Conservation (phyloP, 768 basidiomycete species). For the Psilocybe tampanensis region DNA sequence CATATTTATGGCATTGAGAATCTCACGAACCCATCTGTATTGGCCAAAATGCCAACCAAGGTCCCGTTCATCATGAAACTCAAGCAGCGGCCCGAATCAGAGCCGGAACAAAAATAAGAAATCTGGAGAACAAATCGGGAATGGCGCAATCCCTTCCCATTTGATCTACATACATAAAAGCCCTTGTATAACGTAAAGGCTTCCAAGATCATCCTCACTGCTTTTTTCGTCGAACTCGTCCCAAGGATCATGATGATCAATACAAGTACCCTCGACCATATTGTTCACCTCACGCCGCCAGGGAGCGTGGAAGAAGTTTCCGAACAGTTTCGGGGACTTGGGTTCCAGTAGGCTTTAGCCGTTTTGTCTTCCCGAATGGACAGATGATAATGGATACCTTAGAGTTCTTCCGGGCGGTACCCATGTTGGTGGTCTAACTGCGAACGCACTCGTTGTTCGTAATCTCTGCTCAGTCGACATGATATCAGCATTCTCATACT, state of each 20-base stretch:
- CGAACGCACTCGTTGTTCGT: slow-evolving; percentile 65
- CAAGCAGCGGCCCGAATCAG: not conserved
- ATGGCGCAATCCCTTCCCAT: slow-evolving; percentile 5
- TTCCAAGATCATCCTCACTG: not conserved
- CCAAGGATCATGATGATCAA: slow-evolving; percentile 9
- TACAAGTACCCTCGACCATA: slow-evolving; percentile 58
- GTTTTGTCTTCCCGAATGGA: not conserved
- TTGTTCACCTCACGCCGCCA: slow-evolving; percentile 72
- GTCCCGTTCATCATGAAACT: not conserved
- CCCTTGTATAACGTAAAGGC: not conserved
- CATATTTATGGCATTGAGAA: no score
- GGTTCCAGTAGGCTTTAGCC: slow-evolving; percentile 58
- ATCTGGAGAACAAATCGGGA: not conserved
- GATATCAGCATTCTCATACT: not conserved
- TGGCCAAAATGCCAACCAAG: not conserved
- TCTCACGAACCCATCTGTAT: no score
- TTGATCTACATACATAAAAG: not conserved
- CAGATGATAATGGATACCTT: not conserved
- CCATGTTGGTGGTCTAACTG: slow-evolving; percentile 64
- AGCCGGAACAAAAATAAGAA: not conserved
- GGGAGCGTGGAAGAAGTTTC: slow-evolving; percentile 52
- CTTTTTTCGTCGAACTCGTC: not conserved
- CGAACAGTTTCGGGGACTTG: slow-evolving; percentile 56
- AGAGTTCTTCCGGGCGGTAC: slow-evolving; percentile 71
- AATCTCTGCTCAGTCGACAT: not conserved